A percentile compares a stretch with the other conserved stretches of the same genome.
These are phyloP conservation scores for Beauveria varroae DNA, from an alignment of 2,329 filamentous ascomycete genomes.

Conservation along the genomic window DNA sequence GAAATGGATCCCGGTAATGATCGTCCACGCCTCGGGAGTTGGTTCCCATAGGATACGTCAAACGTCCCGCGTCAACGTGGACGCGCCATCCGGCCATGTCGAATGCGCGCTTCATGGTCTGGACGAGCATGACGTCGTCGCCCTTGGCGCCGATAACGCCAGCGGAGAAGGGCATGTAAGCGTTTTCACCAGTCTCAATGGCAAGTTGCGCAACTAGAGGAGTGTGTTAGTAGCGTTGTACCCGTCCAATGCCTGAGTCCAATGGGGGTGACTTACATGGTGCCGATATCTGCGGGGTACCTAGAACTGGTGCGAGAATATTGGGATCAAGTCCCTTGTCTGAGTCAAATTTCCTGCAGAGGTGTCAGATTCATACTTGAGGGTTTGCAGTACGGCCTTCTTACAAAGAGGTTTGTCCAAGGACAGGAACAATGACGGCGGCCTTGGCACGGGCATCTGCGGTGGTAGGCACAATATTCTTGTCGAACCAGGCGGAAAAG, in stretches of 20 bases:
- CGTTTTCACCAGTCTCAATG: constrained; percentile 24
- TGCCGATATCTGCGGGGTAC: constrained; percentile 24
- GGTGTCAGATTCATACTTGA: not conserved
- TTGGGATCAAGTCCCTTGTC: constrained; percentile 19
- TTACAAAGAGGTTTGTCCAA: not conserved
- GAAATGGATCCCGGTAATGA: constrained; percentile 1
- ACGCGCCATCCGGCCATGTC: constrained; percentile 21
- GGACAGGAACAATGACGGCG: constrained; percentile 23
- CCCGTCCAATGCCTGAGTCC: not conserved
- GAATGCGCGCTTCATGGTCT: constrained; percentile 23
- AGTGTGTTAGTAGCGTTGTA: not conserved
- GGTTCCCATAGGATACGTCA: constrained; percentile 21
- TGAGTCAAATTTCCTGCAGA: not conserved
- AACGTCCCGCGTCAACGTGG: constrained; percentile 21
- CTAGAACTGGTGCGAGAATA: constrained; percentile 23
- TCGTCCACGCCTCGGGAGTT: constrained; percentile 14
- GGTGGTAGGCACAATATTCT: constrained; percentile 18
- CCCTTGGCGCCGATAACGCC: constrained; percentile 23
- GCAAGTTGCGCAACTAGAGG: constrained; percentile 22
- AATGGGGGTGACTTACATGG: constrained; percentile 24
- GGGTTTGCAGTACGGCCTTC: not conserved
- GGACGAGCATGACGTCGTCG: constrained; percentile 20
- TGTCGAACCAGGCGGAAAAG: constrained; percentile 26
- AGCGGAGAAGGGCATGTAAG: constrained; percentile 22
- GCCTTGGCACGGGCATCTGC: constrained; percentile 15